Evolutionary conservation across 495 filamentous ascomycete genomes (phyloP), one percentile per base, ranked within the genome.

Genomic region (Ramalina peruviana): DNA sequence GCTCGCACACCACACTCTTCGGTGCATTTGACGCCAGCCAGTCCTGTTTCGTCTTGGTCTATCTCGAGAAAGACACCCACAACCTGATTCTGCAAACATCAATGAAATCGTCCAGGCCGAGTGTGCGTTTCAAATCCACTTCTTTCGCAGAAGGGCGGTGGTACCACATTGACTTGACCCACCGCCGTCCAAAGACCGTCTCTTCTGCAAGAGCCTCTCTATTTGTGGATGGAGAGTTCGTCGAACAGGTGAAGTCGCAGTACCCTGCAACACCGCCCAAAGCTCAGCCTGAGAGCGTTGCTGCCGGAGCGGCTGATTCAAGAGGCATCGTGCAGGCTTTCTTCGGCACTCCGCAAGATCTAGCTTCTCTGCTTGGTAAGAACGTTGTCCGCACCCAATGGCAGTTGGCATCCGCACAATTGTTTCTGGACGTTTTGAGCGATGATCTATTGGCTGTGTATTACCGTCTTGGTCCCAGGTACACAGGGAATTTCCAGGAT

Each of bases 41-140:
- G 59, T 88, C 85, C 1, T 98, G 93, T 65, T 98, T 98, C 55
- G 70, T 97, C 30, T 77, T 98, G 40, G 84, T 83, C 20, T 98
- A 97, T 61, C 74, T 98, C 21, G 92, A 98, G 63, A 87, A 83
- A 59, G 88, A 97, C 60, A 93, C 87, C n/a, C 80, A 76, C 25
- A 88, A 94, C 60, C 88, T 98, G 54, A 97, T 98, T 59, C 71
- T 98, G 20, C 92, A 98, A 62, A 97, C 92, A 33, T 96, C 93
- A 12, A 83, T 97, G 46, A 86, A 77, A 36, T 89, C 87, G 1
- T 69, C 82, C 19, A 75, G 82, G 30, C 88, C 92, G 6, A 97
- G 90, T 67, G 85, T 97, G 23, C 79, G 92, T 45, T 98, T 98
- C 70, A 92, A 88, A 63, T 84, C 84, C 0, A 73, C 78, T 5